Conservation (phyloP, 176 grass and related monocot species). For the Dactylis glomerata region DNA sequence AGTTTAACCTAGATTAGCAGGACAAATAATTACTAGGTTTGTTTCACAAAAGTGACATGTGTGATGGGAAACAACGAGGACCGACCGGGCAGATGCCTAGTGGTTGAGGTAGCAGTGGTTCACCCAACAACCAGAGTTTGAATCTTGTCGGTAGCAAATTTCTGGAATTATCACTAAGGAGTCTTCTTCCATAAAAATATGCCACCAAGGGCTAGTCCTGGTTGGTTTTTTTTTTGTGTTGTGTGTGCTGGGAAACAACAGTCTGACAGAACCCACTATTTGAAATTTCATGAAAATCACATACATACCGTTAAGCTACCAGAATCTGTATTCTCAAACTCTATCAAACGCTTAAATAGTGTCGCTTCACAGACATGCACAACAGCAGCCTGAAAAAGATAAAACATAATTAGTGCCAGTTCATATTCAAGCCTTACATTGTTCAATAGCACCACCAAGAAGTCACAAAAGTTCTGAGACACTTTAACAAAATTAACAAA, state of each 20-base stretch:
- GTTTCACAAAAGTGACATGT: neutral
- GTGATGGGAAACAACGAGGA: neutral
- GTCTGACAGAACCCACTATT: neutral
- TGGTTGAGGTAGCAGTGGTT: too few relatives aligned
- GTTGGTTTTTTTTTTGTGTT: too few relatives aligned
- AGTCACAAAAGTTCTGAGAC: neutral
- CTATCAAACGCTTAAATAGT: constrained; percentile 80
- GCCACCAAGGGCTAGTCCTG: too few relatives aligned
- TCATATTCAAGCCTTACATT: neutral
- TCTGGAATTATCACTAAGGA: too few relatives aligned
- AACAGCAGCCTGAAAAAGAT: constrained; percentile 64
- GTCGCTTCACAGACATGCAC: constrained; percentile 93
- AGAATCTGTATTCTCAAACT: constrained; percentile 96
- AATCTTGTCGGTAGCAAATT: too few relatives aligned
- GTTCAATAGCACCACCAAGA: neutral
- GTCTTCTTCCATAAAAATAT: too few relatives aligned
- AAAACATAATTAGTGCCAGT: neutral
- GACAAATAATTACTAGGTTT: neutral
- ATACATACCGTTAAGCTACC: constrained; percentile 82
- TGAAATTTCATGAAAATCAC: neutral
- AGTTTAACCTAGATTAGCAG: neutral
- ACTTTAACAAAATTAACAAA: neutral
- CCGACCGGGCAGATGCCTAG: too few relatives aligned
- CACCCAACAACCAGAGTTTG: too few relatives aligned
- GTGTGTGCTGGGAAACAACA: neutral